These are phyloP conservation scores for Aspergillus sp. DNA, from an alignment of 2,329 filamentous ascomycete genomes.

Conservation along the genomic window DNA sequence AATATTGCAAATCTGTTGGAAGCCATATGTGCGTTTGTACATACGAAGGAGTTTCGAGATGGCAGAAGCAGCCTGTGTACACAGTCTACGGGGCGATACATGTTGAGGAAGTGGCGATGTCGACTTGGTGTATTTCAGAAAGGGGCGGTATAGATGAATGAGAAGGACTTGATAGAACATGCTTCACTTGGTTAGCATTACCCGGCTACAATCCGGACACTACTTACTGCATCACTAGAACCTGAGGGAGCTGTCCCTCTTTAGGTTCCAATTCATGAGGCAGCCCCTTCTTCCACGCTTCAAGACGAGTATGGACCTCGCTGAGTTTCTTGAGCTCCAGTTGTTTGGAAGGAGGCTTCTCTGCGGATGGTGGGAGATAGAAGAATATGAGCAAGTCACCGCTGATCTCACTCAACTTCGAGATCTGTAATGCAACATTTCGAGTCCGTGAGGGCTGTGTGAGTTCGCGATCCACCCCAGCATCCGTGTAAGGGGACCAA, in stretches of 20 bases:
- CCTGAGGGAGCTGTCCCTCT: slow-evolving; percentile 81
- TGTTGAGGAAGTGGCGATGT: slow-evolving; percentile 78
- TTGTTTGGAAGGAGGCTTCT: slow-evolving; percentile 63
- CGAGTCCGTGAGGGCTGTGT: slow-evolving; percentile 77
- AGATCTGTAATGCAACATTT: slow-evolving; percentile 73
- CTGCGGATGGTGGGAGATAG: slow-evolving; percentile 68
- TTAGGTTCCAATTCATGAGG: slow-evolving; percentile 82
- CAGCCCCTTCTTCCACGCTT: slow-evolving; percentile 78
- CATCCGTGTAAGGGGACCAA: slow-evolving; percentile 87
- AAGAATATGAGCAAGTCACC: slow-evolving; percentile 84
- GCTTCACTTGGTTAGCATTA: slow-evolving; percentile 43
- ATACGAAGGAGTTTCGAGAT: slow-evolving; percentile 92
- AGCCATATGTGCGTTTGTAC: slow-evolving; percentile 85
- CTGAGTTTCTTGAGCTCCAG: slow-evolving; percentile 86
- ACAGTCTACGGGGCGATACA: slow-evolving; percentile 83
- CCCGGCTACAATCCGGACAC: background rate
- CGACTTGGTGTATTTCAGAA: slow-evolving; percentile 78
- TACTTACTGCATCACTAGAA: slow-evolving; percentile 77
- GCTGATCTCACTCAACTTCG: slow-evolving; percentile 83
- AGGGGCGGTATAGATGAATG: slow-evolving; percentile 91
- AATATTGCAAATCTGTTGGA: slow-evolving; percentile 93
- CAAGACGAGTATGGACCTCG: slow-evolving; percentile 80
- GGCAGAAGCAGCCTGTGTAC: slow-evolving; percentile 78
- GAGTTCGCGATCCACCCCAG: slow-evolving; percentile 63
- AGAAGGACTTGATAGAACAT: slow-evolving; percentile 98